These are phyloP conservation scores for Lentinula boryana DNA, from an alignment of 768 basidiomycete genomes.

Conservation along the genomic window DNA sequence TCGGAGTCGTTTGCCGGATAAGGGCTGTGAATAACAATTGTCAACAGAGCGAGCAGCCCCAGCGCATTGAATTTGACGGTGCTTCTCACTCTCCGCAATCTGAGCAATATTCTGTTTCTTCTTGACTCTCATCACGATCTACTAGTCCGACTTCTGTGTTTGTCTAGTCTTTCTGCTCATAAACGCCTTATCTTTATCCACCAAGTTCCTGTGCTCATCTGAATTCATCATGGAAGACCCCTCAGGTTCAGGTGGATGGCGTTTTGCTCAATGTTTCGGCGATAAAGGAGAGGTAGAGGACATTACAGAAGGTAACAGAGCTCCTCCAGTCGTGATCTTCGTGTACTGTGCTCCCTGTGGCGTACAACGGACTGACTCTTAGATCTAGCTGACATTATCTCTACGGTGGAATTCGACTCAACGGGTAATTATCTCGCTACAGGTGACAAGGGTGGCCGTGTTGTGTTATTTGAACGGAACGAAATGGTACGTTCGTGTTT, in stretches of 20 bases:
- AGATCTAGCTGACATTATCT: constrained; percentile 94
- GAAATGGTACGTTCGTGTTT: constrained; percentile 66
- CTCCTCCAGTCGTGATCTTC: constrained; percentile 14
- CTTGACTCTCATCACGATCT: constrained; percentile 2
- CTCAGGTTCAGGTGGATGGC: constrained; percentile 87
- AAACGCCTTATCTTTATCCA: background rate
- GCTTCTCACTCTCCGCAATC: background rate
- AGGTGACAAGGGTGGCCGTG: constrained; percentile 98
- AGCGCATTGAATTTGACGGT: background rate
- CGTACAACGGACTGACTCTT: constrained; percentile 14
- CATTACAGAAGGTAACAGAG: constrained; percentile 84
- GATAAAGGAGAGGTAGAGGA: constrained; percentile 99
- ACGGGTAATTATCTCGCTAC: constrained; percentile 99
- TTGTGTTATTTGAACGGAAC: constrained; percentile 97
- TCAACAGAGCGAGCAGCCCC: background rate
- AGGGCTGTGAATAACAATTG: constrained; percentile 21
- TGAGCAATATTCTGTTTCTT: constrained; percentile 7
- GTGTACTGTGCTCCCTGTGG: background rate
- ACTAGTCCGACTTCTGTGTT: background rate
- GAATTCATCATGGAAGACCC: constrained; percentile 59
- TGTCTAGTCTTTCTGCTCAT: background rate
- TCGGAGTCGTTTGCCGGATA: constrained; percentile 14
- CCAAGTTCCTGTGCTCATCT: background rate
- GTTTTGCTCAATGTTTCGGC: constrained; percentile 99
- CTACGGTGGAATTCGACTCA: constrained; percentile 99